Percentiles rank a stretch among this genome's conserved stretches.
These are phyloP conservation scores for Boletales sp. DNA, from an alignment of 768 basidiomycete genomes.

Conservation along the genomic window DNA sequence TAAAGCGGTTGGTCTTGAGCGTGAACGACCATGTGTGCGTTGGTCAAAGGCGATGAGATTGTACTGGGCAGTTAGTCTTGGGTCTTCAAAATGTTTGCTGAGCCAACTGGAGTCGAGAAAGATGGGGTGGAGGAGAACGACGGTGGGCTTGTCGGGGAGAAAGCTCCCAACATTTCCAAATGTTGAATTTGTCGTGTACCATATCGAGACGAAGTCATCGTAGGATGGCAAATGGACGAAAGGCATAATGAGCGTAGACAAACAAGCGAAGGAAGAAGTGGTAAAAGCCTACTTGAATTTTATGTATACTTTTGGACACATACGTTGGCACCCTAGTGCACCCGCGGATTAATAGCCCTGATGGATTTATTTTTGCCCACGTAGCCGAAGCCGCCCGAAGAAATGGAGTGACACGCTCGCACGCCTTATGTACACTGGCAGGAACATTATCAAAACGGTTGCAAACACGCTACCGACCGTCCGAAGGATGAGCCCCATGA, in stretches of 20 bases:
- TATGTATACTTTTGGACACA: slow-evolving; percentile 10
- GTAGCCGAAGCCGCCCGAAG: slow-evolving; percentile 23
- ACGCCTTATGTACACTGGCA: background rate
- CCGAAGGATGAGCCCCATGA: background rate
- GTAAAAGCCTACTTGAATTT: slow-evolving; percentile 10
- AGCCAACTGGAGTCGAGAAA: slow-evolving; percentile 72
- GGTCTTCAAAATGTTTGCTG: slow-evolving; percentile 62
- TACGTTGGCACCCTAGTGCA: background rate
- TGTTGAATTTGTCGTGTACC: slow-evolving; percentile 64
- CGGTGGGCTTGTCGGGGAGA: slow-evolving; percentile 59
- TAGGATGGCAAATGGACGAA: slow-evolving; percentile 59
- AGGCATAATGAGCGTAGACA: slow-evolving; percentile 49
- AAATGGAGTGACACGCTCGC: slow-evolving; percentile 11
- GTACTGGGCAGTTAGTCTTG: slow-evolving; percentile 51
- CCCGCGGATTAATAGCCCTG: slow-evolving; percentile 15
- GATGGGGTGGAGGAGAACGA: slow-evolving; percentile 64
- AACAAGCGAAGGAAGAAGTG: slow-evolving; percentile 28
- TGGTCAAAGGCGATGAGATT: slow-evolving; percentile 78
- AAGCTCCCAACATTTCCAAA: slow-evolving; percentile 63
- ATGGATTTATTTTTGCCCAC: slow-evolving; percentile 15
- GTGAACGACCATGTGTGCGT: slow-evolving; percentile 58
- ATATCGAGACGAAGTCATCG: slow-evolving; percentile 68
- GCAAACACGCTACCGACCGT: background rate
- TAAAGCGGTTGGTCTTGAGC: slow-evolving; percentile 46
- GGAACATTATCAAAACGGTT: background rate